Base-by-base conservation (phyloP, 2,329 filamentous ascomycete species). In the Botrytis galanthina region DNA sequence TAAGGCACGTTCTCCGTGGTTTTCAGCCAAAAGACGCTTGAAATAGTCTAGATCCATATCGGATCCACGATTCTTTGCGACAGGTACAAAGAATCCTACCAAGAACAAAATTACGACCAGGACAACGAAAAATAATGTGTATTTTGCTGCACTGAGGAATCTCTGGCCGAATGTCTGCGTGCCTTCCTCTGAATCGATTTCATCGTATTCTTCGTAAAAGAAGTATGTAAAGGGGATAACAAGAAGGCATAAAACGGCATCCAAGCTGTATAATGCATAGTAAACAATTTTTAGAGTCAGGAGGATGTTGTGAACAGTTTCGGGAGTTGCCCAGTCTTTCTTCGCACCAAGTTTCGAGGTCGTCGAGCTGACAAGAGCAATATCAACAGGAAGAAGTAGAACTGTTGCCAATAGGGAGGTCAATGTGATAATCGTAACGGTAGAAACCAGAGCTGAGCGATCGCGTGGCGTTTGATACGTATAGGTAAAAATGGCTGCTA, bases 211-310 rank as follows among this genome's bases (percentile, higher is more conserved):
- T 82, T 99, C 96, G 80, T 97, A 96, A 90, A 92, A 98, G 82
- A 99, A 99, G 85, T 99, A 99, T 66, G 95, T 92, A 81, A 99
- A 99, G 0, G 96, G 96, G 32, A 98, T 92, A 62, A 97, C 88
- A 29, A 98, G 82, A 63, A 99, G 86, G 80, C 96, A 99, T 18
- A 99, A 88, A 9, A 98, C 82, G 1, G 94, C 93, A 82, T 99
- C 96, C 77, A 98, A 85, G 78, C 93, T 96, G 84, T 98, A 99
- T 0, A 99, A 87, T 0, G 90, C 87, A 83, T 98, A 98, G 84
- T 99, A 99, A 73, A 97, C 92, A 74, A 97, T 88, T 81, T 93
- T 93, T 76, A 99, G 87, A 0, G 93, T 94, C 75, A 90, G 87
- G 26, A 95, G 86, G 72, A 98, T 97, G 75, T 89, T 87, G 76